Percentiles rank a stretch among this genome's conserved stretches.
Conservation (phyloP, 1,284 basidiomycete genomes). For the Ganoderma resinaceum region DNA sequence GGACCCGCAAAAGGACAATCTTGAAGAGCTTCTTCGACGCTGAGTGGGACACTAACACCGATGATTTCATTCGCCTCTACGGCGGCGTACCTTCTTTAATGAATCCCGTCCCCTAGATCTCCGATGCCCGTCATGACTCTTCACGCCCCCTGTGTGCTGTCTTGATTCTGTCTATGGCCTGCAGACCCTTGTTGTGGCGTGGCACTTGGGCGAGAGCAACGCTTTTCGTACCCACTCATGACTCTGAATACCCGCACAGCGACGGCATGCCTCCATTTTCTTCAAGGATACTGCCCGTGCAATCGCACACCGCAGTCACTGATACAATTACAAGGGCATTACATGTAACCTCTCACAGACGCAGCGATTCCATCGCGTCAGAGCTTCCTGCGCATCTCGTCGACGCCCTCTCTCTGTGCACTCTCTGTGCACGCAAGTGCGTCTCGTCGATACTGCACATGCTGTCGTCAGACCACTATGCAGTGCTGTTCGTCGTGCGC, state of each 20-base stretch:
- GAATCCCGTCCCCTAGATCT: not conserved
- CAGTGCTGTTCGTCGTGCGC: not conserved
- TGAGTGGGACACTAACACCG: not conserved
- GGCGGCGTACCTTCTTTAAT: not conserved
- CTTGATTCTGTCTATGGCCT: not conserved
- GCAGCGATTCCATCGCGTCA: conserved; percentile 21
- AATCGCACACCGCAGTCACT: conserved; percentile 14
- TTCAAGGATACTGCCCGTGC: not conserved
- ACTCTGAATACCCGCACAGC: not conserved
- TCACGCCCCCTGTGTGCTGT: not conserved
- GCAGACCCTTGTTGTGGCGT: too few relatives aligned
- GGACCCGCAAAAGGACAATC: not conserved
- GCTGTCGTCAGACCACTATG: conserved; percentile 3
- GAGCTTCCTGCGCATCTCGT: conserved; percentile 10
- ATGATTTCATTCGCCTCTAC: not conserved
- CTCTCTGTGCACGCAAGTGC: not conserved
- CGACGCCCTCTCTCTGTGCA: conserved; percentile 6
- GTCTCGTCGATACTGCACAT: not conserved
- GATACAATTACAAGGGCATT: conserved; percentile 14
- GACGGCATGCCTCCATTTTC: not conserved
- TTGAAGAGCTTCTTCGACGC: not conserved
- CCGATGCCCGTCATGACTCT: not conserved
- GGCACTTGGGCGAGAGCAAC: not conserved
- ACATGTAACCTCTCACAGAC: conserved; percentile 38
- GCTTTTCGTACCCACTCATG: not conserved